Percentiles rank a stretch among this genome's conserved stretches.
Conservation (phyloP, 306 rosid species). For the Argentina anserina region DNA sequence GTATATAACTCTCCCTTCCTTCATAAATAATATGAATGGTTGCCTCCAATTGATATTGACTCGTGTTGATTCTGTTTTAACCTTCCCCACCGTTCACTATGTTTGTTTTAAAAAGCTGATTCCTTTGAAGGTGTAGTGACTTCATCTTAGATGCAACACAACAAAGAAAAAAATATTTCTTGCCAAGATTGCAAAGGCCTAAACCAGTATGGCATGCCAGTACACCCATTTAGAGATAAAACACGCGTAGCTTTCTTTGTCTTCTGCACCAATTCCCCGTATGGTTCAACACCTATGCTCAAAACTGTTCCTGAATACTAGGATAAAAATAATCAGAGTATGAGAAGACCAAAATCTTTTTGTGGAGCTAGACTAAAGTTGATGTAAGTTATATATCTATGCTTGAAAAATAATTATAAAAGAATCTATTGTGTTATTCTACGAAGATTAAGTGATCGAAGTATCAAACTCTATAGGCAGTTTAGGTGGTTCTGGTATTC, state of each 20-base stretch:
- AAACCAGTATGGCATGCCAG: background rate
- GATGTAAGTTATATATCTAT: too few species aligned
- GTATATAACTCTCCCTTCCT: constrained; percentile 29
- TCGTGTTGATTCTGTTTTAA: background rate
- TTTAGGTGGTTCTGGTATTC: background rate
- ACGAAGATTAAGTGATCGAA: background rate
- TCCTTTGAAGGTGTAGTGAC: background rate
- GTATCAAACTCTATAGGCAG: background rate
- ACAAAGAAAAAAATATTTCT: too few species aligned
- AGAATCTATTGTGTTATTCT: background rate
- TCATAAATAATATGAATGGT: background rate
- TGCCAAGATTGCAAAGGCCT: background rate
- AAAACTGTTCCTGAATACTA: background rate
- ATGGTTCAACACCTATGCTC: background rate
- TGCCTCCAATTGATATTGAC: background rate
- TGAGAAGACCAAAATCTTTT: background rate
- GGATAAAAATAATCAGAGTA: background rate
- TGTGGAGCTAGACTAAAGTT: background rate
- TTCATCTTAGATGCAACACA: background rate
- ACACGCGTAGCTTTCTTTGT: background rate
- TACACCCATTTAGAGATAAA: background rate
- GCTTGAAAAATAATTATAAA: background rate
- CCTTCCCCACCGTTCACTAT: background rate
- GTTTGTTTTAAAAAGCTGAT: background rate
- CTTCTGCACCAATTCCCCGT: background rate